Evolutionary conservation across 129 eudicot genomes (phyloP).

Genomic region (Ambrosia trifida): DNA sequence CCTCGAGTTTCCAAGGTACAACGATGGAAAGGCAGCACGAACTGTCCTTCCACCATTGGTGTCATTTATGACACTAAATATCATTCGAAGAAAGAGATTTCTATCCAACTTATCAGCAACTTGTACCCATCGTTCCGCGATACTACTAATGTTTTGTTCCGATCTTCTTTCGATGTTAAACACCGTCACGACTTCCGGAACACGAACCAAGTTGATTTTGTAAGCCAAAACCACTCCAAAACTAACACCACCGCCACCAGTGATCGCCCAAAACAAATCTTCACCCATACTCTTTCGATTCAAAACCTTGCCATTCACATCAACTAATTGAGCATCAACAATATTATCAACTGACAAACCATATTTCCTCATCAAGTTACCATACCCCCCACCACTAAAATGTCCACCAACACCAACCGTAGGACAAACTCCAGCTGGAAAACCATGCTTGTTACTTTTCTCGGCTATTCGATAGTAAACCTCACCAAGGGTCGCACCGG

Average conservation of each 20-base stretch:
- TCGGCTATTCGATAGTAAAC: constrained; percentile 40
- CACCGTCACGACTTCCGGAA: constrained; percentile 41
- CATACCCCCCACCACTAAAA: constrained; percentile 53
- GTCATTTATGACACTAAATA: constrained; percentile 22
- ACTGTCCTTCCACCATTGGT: constrained; percentile 25
- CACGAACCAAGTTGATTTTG: constrained; percentile 39
- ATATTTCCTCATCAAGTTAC: constrained; percentile 46
- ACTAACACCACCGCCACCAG: constrained; percentile 53
- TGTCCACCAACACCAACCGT: constrained; percentile 63
- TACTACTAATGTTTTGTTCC: constrained; percentile 27
- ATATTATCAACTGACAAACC: constrained; percentile 48
- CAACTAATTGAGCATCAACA: constrained; percentile 40
- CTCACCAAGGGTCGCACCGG: constrained; percentile 53
- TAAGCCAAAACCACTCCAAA: constrained; percentile 44
- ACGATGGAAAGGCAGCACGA: constrained; percentile 33
- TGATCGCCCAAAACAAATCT: constrained; percentile 60
- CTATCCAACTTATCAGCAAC: constrained; percentile 39
- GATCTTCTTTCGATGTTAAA: constrained; percentile 19
- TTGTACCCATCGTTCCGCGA: constrained; percentile 33
- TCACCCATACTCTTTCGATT: constrained; percentile 47
- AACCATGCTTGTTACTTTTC: constrained; percentile 36
- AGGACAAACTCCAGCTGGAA: constrained; percentile 50
- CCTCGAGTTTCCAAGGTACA: constrained; percentile 39
- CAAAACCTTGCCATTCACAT: constrained; percentile 28
- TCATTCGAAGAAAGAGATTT: constrained; percentile 38